These are phyloP conservation scores for Aegilops sharonensis DNA, from an alignment of 176 grass and related monocot genomes.

Conservation along the genomic window DNA sequence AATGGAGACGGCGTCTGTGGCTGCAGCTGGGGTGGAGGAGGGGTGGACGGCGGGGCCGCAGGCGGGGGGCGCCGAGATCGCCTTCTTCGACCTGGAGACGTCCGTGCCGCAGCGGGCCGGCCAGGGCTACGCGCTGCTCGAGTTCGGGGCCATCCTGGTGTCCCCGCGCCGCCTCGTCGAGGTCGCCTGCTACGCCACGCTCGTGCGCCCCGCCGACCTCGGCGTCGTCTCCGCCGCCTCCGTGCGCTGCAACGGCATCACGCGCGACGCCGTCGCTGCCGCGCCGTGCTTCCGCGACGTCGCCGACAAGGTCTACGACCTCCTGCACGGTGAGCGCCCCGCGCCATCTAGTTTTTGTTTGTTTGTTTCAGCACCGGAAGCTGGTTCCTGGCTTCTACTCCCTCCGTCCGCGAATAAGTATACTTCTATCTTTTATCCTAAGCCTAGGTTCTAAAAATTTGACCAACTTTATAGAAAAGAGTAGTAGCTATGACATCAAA, in stretches of 20 bases:
- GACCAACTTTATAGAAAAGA: too few relatives aligned
- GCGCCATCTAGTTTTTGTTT: neutral
- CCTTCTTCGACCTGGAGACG: conserved; percentile 98
- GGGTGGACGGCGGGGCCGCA: neutral
- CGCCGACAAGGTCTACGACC: conserved; percentile 59
- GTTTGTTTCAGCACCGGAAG: neutral
- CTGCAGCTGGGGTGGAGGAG: neutral
- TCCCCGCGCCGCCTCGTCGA: conserved; percentile 79
- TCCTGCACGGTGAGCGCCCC: conserved; percentile 62
- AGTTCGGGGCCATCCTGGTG: conserved; percentile 92
- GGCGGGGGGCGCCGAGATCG: conserved; percentile 55
- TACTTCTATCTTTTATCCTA: too few relatives aligned
- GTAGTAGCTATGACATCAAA: too few relatives aligned
- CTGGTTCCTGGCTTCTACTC: neutral
- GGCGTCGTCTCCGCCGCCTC: conserved; percentile 57
- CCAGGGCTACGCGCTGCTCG: conserved; percentile 66
- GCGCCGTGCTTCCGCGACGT: conserved; percentile 72
- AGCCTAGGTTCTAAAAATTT: too few relatives aligned
- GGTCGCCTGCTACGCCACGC: conserved; percentile 78
- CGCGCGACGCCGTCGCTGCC: conserved; percentile 50
- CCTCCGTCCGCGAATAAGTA: too few relatives aligned
- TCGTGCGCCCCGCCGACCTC: conserved; percentile 71
- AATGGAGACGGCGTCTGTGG: conserved; percentile 8
- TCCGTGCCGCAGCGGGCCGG: conserved; percentile 59
- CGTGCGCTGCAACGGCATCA: conserved; percentile 92